Conservation (phyloP, 23 red algal genomes). For the Chondrus crispus region DNA sequence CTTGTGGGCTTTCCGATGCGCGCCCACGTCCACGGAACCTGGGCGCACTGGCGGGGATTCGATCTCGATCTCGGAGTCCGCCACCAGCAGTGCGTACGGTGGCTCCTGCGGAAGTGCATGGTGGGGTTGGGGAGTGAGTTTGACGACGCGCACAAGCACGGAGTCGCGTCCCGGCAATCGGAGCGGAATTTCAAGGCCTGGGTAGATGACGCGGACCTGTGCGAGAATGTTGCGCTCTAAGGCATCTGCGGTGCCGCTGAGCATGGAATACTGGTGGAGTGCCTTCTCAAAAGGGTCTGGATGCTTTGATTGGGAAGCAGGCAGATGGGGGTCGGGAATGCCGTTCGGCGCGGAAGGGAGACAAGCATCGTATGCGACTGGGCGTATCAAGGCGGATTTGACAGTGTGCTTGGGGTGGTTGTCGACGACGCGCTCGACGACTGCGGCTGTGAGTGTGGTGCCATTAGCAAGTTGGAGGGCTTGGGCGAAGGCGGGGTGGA, state of each 20-base stretch:
- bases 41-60: constrained; percentile 15
- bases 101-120: not conserved
- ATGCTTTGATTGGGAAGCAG: not conserved
- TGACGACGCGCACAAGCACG: constrained; percentile 14
- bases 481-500: constrained; percentile 12
- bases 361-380: constrained; percentile 25
- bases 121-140: not conserved
- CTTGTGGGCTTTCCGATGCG: not conserved
- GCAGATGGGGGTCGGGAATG: not conserved
- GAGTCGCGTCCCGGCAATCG: constrained; percentile 10
- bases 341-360: not conserved
- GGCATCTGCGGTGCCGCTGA: constrained; percentile 3
- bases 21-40: not conserved
- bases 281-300: constrained; percentile 19
- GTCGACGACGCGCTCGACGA: constrained; percentile 32
- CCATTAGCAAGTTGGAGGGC: constrained; percentile 17
- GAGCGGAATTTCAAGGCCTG: constrained; percentile 21
- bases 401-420: not conserved
- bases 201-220: constrained; percentile 26
- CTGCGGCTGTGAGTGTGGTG: constrained; percentile 8
- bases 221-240: constrained; percentile 14
- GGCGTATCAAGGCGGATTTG: constrained; percentile 14
- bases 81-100: constrained; percentile 34
- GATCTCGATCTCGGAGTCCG: constrained; percentile 19
- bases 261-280: not conserved